Base-by-base conservation (phyloP, 2,329 filamentous ascomycete species). In the Penicillium sp. region DNA sequence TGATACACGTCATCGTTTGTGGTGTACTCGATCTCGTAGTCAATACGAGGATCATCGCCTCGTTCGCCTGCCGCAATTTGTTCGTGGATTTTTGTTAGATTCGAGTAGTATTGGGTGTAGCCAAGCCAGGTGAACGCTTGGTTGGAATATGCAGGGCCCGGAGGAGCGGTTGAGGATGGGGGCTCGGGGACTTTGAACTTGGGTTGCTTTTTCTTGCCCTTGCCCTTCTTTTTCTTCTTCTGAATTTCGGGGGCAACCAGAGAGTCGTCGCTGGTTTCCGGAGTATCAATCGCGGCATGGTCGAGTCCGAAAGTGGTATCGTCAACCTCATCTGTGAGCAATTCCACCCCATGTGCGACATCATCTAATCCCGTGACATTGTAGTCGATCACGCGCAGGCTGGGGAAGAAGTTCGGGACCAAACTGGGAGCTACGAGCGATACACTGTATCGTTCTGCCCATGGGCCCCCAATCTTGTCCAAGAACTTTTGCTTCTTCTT, bases 81-180 rank as follows among this genome's bases (percentile, higher is more conserved):
- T 65, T 92, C 90, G 76, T 97, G 95, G 75, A 96, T 87, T 57
- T 85, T 78, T 0, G 93, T 97, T n/a, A 99, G 78, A 72, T 99
- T 99, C 59, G 93, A 92, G 73, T 86, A 97, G 74, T 95, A 97
- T 68, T 99, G 94, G 4, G 86, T 91, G 73, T 91, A 97, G 5
- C 90, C 86, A 3, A 88, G 81, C 60, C 92, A 80, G 0, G 91
- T 90, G 38, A 97, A 79, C 0, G 90, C 80, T 71, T 99, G 94
- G 8, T 89, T 86, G 21, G 87, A 91, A 75, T 99, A 97, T 8
- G 91, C 94, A 0, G 94, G 94, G 0, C 94, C 94, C 0, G 93
- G 93, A 6, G 85, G 85, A 8, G 88, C 76, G 2, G 83, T 83
- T 65, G 88, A 86, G 0, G 90, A 84, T 2, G 94, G 94, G 1